Evolutionary conservation across 768 basidiomycete species (phyloP), one percentile per base, ranked within the genome.

Genomic region (Leccinum boreale): DNA sequence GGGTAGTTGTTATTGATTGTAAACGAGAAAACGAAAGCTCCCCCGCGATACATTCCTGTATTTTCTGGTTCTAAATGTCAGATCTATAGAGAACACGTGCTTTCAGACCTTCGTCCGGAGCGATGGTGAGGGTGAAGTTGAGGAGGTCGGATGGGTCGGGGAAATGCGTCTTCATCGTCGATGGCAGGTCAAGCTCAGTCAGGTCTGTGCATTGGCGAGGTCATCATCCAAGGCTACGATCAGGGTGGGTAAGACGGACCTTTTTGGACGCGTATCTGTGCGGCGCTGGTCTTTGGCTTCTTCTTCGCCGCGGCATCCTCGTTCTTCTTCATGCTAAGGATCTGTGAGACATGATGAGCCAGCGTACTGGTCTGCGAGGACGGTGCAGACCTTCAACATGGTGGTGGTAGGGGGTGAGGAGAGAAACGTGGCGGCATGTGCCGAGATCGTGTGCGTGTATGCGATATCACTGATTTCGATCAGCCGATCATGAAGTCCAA

Each of bases 311-410:
- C 94, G 56, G 92, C 92, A 69, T 98, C 93, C 80, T 98, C 94
- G 68, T 89, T 92, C 87, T 98, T 98, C 87, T 98, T 98, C 90
- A 99, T 94, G 64, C 88, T 92, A 90, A 97, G 98, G 69, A 99
- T 98, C 97, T 99, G 63, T 33, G 31, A 26, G 33, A 47, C 39
- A 42, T 23, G 35, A 53, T 64, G 35, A 59, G 55, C 23, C 55
- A 63, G 61, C 45, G 21, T 15, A n/a, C 23, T 11, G 5, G 53
- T 24, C 35, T 11, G 19, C 14, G 33, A 55, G 15, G 44, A 49
- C 56, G 19, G 8, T 23, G 52, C 58, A 46, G 56, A 78, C 79
- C 77, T 80, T 80, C 60, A 80, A 77, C 79, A 80, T 80, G 55
- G 60, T 67, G 58, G 59, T 63, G 62, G 39, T 39, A 36, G 35